These are phyloP conservation scores for Naganishia albida DNA, from an alignment of 1,284 basidiomycete species.

Conservation along the genomic window DNA sequence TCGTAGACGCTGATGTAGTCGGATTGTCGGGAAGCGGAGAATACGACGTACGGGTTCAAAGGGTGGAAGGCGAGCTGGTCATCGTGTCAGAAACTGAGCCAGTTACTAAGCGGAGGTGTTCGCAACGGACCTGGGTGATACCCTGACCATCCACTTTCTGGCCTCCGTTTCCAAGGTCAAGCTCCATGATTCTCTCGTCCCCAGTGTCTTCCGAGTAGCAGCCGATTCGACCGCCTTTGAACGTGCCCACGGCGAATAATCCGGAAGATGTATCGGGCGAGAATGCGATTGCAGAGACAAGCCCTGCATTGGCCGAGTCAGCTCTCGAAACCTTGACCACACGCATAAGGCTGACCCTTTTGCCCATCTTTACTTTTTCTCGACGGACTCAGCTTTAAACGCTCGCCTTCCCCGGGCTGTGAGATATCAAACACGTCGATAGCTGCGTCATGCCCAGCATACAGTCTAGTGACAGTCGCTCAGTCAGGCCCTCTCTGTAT, in stretches of 20 bases:
- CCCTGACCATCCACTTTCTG: constrained; percentile 55
- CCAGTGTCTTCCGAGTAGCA: constrained; percentile 69
- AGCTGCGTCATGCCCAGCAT: constrained; percentile 84
- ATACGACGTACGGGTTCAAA: constrained; percentile 67
- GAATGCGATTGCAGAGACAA: constrained; percentile 79
- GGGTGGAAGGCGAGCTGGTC: constrained; percentile 77
- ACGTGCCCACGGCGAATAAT: constrained; percentile 68
- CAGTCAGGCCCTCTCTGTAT: neutral
- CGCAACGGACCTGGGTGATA: constrained; percentile 67
- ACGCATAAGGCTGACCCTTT: constrained; percentile 62
- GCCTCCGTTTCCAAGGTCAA: constrained; percentile 59
- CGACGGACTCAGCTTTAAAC: constrained; percentile 71
- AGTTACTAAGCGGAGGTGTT: constrained; percentile 1
- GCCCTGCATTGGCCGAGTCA: constrained; percentile 59
- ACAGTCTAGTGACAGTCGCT: constrained; percentile 61
- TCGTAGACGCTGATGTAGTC: constrained; percentile 73
- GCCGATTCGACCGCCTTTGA: constrained; percentile 61
- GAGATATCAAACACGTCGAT: constrained; percentile 84
- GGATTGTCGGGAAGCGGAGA: constrained; percentile 73
- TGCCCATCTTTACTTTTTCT: constrained; percentile 79
- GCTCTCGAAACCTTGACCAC: neutral
- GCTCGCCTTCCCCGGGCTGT: constrained; percentile 69
- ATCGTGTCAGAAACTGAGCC: neutral
- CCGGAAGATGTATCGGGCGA: constrained; percentile 65
- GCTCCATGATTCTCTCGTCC: constrained; percentile 62